Evolutionary conservation across 768 basidiomycete genomes (phyloP), one percentile per base, ranked within the genome.

Genomic region (Kwoniella sp.): DNA sequence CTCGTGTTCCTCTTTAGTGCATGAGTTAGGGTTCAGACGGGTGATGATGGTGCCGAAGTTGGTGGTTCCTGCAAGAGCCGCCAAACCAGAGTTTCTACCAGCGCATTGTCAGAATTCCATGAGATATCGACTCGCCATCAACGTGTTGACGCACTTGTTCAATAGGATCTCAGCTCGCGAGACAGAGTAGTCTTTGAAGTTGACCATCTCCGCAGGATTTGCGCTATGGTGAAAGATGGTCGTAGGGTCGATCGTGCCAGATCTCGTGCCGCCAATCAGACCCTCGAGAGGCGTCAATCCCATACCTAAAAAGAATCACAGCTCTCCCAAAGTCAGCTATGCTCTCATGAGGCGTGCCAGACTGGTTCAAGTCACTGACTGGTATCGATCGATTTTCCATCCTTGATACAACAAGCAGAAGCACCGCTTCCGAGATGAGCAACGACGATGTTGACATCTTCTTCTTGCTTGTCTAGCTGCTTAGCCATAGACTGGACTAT

Each of bases 371-470:
- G 60, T 24, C 9, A 71, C 77, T 56, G 36, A 72, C 78, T 88
- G 0, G 91, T 94, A 79, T 95, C 91, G 67, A 88, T 83, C 22
- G 89, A 90, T 63, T 84, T 81, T 22, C 93, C 93, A 40, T 83
- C 74, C 53, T 83, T 83, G 77, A 95, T 88, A 19, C 87, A 86
- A 77, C 91, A 92, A 15, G 85, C 86, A 15, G 88, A 91, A 0
- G 92, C 92, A 15, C 93, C 93, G n/a, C 90, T 90, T 4, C 92
- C 92, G 59, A 95, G 85, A 78, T 95, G 93, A 29, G 91, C 83
- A 17, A 91, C 83, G 61, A 95, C 91, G 55, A 94, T 83, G 76
- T 88, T 91, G 50, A 88, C 81, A 10, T 85, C 71, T 13, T 82
- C 71, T 21, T 82, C 72, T 1, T 83, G 81, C 82, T 88, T 88